Conservation (phyloP, 2,329 filamentous ascomycete genomes). For the Fusarium setosum region DNA sequence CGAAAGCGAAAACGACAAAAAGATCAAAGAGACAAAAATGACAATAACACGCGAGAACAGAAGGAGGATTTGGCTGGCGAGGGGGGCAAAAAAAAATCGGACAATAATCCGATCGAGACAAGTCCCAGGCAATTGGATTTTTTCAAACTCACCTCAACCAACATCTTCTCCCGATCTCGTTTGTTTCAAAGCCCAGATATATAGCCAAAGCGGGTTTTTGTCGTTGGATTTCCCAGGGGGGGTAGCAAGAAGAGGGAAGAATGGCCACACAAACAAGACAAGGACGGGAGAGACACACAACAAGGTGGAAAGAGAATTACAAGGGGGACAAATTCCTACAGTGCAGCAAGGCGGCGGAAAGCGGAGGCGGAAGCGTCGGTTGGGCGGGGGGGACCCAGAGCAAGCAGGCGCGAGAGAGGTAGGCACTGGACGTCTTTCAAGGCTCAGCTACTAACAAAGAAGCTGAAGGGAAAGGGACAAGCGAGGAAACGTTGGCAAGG, state of each 20-base stretch:
- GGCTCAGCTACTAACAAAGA: background rate
- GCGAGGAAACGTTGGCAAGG: background rate
- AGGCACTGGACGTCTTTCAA: conserved; percentile 11
- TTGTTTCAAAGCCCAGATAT: conserved; percentile 13
- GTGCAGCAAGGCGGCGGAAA: conserved; percentile 25
- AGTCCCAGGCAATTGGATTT: conserved; percentile 26
- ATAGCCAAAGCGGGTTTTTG: conserved; percentile 8
- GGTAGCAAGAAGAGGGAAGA: conserved; percentile 18
- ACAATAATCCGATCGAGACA: conserved; percentile 12
- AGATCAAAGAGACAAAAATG: background rate
- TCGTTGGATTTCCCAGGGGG: conserved; percentile 8
- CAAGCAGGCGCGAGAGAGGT: background rate
- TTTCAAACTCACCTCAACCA: conserved; percentile 53
- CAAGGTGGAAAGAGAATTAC: conserved; percentile 26
- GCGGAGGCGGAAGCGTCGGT: conserved; percentile 28
- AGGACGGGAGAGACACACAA: conserved; percentile 13
- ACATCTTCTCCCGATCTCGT: conserved; percentile 40
- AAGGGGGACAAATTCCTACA: conserved; percentile 37
- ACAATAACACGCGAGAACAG: conserved; percentile 10
- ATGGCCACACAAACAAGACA: conserved; percentile 30
- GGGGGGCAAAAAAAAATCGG: conserved; percentile 12
- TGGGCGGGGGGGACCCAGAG: conserved; percentile 11
- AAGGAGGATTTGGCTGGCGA: background rate
- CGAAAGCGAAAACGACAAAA: background rate
- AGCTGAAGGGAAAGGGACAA: conserved; percentile 12